Evolutionary conservation across 768 basidiomycete species (phyloP).

Genomic region (Tylopilus plumbeoviolaceoides): DNA sequence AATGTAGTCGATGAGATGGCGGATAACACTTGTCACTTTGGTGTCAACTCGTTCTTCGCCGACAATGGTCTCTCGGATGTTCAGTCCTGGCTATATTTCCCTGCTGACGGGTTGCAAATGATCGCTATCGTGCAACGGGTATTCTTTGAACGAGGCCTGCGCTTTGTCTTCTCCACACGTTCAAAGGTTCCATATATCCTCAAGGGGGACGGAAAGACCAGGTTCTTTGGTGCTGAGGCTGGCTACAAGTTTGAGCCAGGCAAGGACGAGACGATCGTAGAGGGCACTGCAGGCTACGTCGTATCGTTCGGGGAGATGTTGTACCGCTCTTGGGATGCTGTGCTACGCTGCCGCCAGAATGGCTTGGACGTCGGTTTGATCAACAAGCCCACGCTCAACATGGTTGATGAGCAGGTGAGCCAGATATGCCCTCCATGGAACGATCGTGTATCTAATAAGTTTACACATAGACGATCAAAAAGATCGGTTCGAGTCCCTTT

Average conservation of each 20-base stretch:
- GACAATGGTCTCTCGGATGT: constrained; percentile 84
- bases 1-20: constrained; percentile 34
- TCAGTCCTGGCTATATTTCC: constrained; percentile 82
- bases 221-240: too few relatives aligned
- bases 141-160: too few relatives aligned
- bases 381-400: constrained; percentile 81
- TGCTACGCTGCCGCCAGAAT: constrained; percentile 62
- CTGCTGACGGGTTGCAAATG: constrained; percentile 82
- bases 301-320: constrained; percentile 87
- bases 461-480: constrained; percentile 42
- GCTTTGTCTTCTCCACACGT: too few relatives aligned
- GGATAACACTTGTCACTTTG: constrained; percentile 46
- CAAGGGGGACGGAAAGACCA: too few relatives aligned
- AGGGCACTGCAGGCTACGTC: constrained; percentile 74
- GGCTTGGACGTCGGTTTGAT: constrained; percentile 81
- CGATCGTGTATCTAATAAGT: not conserved
- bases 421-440: constrained; percentile 1
- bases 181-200: too few relatives aligned
- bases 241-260: too few relatives aligned
- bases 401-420: constrained; percentile 74
- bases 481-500: too few relatives aligned
- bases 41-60: constrained; percentile 82
- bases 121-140: constrained; percentile 12
- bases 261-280: constrained; percentile 56
- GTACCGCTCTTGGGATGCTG: constrained; percentile 80